These are phyloP conservation scores for Pleurotus cornucopiae DNA, from an alignment of 768 basidiomycete genomes.

Conservation along the genomic window DNA sequence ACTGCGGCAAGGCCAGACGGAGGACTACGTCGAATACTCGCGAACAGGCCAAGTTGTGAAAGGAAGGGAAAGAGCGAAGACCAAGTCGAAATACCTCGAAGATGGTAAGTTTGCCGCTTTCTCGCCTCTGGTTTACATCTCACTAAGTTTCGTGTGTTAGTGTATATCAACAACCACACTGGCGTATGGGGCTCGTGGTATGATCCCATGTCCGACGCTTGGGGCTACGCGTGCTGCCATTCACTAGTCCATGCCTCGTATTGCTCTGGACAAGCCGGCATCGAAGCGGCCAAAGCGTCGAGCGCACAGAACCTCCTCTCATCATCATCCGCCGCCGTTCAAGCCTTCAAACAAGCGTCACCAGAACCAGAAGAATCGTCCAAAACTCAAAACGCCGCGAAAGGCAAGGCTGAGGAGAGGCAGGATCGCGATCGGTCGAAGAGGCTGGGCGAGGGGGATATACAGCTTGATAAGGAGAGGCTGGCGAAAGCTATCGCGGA, in stretches of 20 bases:
- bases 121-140: constrained; percentile 6
- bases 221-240: constrained; percentile 97
- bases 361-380: constrained; percentile 24
- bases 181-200: constrained; percentile 99
- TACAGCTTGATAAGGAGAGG: constrained; percentile 68
- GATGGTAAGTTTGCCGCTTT: constrained; percentile 60
- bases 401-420: constrained; percentile 23
- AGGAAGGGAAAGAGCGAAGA: constrained; percentile 85
- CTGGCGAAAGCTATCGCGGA: constrained; percentile 69
- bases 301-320: constrained; percentile 58
- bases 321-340: constrained; percentile 21
- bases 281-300: constrained; percentile 72
- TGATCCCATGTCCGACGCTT: constrained; percentile 58
- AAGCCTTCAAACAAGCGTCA: constrained; percentile 6
- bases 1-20: constrained; percentile 91
- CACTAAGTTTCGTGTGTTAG: constrained; percentile 32
- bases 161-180: constrained; percentile 89
- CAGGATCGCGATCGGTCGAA: constrained; percentile 57
- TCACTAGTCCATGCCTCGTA: constrained; percentile 83
- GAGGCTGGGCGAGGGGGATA: constrained; percentile 76
- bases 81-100: constrained; percentile 91
- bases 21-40: constrained; percentile 97
- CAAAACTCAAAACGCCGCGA: background rate
- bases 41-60: constrained; percentile 87
- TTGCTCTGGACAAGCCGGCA: constrained; percentile 85